A percentile compares a stretch with the other conserved stretches of the same genome.
phyloP scores from a whole-genome alignment of 2,329 filamentous ascomycete genomes.

The Graphium sp. region DNA sequence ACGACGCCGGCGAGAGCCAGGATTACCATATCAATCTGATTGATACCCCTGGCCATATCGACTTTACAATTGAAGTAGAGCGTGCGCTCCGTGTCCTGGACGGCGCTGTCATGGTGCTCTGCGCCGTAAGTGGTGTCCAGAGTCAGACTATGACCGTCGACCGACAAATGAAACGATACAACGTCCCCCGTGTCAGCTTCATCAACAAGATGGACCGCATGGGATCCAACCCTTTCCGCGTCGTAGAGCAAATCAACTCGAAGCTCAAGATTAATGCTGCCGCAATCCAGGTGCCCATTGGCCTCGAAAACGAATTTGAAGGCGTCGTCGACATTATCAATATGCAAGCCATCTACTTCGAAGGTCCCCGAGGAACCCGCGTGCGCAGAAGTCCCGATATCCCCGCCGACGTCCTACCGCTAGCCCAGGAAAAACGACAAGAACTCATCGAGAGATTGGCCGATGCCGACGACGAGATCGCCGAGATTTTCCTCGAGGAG shows the following conservation, averaged over 20 bases:
- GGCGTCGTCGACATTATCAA: constrained; percentile 85
- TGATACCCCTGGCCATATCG: constrained; percentile 95
- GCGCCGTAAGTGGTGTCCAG: constrained; percentile 92
- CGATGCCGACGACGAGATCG: constrained; percentile 95
- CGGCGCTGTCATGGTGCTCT: constrained; percentile 95
- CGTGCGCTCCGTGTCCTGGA: constrained; percentile 86
- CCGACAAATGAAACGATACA: constrained; percentile 96
- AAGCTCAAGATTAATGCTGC: constrained; percentile 90
- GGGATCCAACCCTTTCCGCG: constrained; percentile 96
- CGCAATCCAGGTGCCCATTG: constrained; percentile 88
- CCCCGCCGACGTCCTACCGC: constrained; percentile 57
- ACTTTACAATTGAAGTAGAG: constrained; percentile 98
- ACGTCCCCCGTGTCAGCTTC: constrained; percentile 87
- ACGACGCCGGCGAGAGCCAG: constrained; percentile 68
- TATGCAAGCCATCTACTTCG: constrained; percentile 89
- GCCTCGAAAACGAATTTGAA: constrained; percentile 76
- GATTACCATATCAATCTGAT: constrained; percentile 97
- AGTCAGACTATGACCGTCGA: constrained; percentile 97
- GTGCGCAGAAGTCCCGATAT: constrained; percentile 66
- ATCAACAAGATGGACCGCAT: constrained; percentile 99
- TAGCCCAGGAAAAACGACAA: constrained; percentile 68
- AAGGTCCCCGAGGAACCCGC: constrained; percentile 64
- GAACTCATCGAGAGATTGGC: constrained; percentile 87
- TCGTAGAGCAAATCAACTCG: constrained; percentile 90
- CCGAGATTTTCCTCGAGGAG: constrained; percentile 86